Evolutionary conservation across 2,329 filamentous ascomycete genomes (phyloP).

Genomic region (Dactylellina leptospora): DNA sequence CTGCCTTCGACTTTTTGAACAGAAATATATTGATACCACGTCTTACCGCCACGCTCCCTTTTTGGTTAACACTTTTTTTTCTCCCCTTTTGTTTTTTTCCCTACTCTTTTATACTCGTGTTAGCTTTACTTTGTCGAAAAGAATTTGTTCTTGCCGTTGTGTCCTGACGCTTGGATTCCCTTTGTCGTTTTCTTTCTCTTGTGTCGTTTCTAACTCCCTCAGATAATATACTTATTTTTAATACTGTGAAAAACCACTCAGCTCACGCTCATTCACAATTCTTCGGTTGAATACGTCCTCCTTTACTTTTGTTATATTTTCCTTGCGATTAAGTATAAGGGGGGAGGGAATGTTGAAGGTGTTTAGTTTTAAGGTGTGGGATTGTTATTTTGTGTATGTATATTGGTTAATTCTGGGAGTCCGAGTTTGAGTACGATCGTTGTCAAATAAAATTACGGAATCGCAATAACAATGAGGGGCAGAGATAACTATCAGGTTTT

Average conservation of each 20-base stretch:
- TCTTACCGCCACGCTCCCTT: conserved; percentile 26
- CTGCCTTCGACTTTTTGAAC: conserved; percentile 4
- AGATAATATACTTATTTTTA: conserved; percentile 53
- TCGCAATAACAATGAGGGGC: too few species aligned
- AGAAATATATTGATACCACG: conserved; percentile 26
- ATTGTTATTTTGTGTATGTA: too few species aligned
- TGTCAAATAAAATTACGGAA: too few species aligned
- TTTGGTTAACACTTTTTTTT: not conserved
- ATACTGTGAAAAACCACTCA: conserved; percentile 34
- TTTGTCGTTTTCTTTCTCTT: conserved; percentile 41
- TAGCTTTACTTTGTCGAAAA: conserved; percentile 28
- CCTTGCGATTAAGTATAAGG: too few species aligned
- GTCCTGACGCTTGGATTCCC: conserved; percentile 15
- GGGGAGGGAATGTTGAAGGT: too few species aligned
- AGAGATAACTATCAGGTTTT: too few species aligned
- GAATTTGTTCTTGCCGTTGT: conserved; percentile 19
- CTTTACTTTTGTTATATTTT: too few species aligned
- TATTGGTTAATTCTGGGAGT: too few species aligned
- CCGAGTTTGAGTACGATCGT: too few species aligned
- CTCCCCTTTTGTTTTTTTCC: not conserved
- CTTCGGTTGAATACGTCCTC: too few species aligned
- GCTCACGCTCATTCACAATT: not conserved
- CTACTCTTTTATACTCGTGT: conserved; percentile 16
- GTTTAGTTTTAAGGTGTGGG: too few species aligned
- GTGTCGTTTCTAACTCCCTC: conserved; percentile 47